Conservation (phyloP, 257 asterid species). For the Ophiorrhiza pumila region DNA sequence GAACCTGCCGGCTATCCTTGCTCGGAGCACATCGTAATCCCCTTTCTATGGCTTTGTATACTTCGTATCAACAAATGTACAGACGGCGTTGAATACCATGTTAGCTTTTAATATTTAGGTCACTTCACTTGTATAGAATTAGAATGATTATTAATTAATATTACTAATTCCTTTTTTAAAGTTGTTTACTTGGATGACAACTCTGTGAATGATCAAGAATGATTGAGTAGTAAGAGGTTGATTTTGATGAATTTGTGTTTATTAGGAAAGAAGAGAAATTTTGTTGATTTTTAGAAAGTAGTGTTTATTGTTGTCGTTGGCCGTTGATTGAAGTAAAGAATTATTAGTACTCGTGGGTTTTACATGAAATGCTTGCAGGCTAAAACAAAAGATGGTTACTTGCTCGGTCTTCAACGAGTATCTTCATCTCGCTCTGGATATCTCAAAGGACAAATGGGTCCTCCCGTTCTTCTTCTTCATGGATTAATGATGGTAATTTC, state of each 20-base stretch:
- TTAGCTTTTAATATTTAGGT: neutral
- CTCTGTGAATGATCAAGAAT: neutral
- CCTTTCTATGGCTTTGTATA: constrained; percentile 12
- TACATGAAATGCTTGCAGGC: constrained; percentile 33
- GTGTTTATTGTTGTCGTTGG: no score
- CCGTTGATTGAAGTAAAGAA: no score
- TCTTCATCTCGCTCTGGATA: constrained; percentile 53
- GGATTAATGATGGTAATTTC: constrained; percentile 80
- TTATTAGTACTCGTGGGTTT: no score
- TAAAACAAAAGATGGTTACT: constrained; percentile 73
- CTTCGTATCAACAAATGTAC: no score
- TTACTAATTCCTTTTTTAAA: neutral
- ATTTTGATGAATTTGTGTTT: neutral
- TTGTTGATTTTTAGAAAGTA: neutral
- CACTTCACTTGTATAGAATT: neutral
- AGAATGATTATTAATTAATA: neutral
- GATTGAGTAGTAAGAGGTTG: neutral
- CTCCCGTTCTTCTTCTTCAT: constrained; percentile 84
- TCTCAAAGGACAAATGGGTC: constrained; percentile 31
- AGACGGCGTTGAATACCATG: no score
- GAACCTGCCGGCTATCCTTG: constrained; percentile 80
- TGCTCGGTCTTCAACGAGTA: constrained; percentile 90
- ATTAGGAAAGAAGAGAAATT: neutral
- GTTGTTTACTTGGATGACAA: neutral
- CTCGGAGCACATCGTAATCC: constrained; percentile 69